These are phyloP conservation scores for Boletus reticuloceps DNA, from an alignment of 768 basidiomycete genomes.

Conservation along the genomic window DNA sequence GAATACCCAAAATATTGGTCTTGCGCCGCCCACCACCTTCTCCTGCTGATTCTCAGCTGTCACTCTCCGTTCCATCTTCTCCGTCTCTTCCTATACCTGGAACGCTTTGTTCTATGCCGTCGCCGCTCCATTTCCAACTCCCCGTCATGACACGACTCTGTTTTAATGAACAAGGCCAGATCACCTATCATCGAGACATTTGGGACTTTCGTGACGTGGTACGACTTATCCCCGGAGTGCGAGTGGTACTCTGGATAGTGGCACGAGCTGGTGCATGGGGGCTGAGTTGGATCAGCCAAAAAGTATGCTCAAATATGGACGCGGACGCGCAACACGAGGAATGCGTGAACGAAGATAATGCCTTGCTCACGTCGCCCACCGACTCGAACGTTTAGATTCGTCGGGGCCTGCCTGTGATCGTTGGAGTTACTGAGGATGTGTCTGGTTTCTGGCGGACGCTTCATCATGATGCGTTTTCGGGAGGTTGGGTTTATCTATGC, in stretches of 20 bases:
- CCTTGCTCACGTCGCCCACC: slow-evolving; percentile 11
- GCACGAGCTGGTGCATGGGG: slow-evolving; percentile 60
- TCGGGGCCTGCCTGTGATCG: not conserved
- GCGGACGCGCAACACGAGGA: not conserved
- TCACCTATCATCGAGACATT: slow-evolving; percentile 76
- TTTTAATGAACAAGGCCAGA: slow-evolving; percentile 80
- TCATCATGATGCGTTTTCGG: too few relatives aligned
- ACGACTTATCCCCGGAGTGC: slow-evolving; percentile 67
- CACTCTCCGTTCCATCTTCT: slow-evolving; percentile 30
- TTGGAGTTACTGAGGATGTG: not conserved
- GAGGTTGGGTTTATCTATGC: not conserved
- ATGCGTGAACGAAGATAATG: slow-evolving; percentile 2
- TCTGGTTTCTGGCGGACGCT: not conserved
- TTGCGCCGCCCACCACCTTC: slow-evolving; percentile 30
- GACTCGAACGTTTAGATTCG: slow-evolving; percentile 10
- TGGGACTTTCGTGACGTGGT: slow-evolving; percentile 81
- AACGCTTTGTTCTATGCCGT: slow-evolving; percentile 56
- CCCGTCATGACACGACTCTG: slow-evolving; percentile 69
- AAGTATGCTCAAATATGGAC: slow-evolving; percentile 8
- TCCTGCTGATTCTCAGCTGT: slow-evolving; percentile 27
- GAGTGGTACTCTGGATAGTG: slow-evolving; percentile 65
- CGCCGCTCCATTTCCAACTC: slow-evolving; percentile 72
- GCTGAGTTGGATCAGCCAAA: slow-evolving; percentile 40
- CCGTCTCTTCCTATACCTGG: slow-evolving; percentile 58
- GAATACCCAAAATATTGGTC: slow-evolving; percentile 41